Base-by-base conservation (phyloP, 1,284 basidiomycete species). In the Ganoderma multipileum region DNA sequence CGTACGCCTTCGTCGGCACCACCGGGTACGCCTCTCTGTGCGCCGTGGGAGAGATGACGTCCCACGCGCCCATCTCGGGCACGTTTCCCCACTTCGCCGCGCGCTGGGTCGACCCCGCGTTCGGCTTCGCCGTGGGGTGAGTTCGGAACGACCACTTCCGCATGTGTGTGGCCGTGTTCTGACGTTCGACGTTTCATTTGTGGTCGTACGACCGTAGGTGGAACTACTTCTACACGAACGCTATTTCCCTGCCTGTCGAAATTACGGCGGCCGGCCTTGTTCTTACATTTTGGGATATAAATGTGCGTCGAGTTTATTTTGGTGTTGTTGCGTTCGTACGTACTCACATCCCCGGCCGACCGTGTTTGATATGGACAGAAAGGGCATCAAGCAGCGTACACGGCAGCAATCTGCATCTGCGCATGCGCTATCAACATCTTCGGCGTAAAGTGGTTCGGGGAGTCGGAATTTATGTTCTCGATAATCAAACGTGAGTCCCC, bases 361-460 rank as follows among this genome's bases (percentile, higher is more conserved):
- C 4, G 33, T 8, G 33, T 7, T 59, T 36, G 63, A 42, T 9
- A 23, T 70, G 90, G 87, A 73, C 78, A 1, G 76, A 79, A n/a
- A n/a, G n/a, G n/a, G 36, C 89, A 89, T 67, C 81, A 84, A 54
- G 83, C 85, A 6, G 86, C 85, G 39, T 95, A 94, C 82, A 92
- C 89, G 23, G 86, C 87, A 2, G 83, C 89, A 65, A 82, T 91
- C 59, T 84, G 89, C 55, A 80, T 92, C 18, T 75, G 86, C 7
- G 87, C 92, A 30, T 86, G 88, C 73, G 74, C 84, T 16, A 88
- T 94, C 82, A 96, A 96, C 78, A 86, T 95, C 57, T 89, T 95
- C 71, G 92, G 92, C 69, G 91, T 93, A 20, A 82, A 84, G 80
- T 88, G 75, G 69, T 80, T 81, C 59, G 77, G 76, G 42, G 74